phyloP scores from a whole-genome alignment of 805 yeast genomes.

The Wickerhamiella occidentalis region DNA sequence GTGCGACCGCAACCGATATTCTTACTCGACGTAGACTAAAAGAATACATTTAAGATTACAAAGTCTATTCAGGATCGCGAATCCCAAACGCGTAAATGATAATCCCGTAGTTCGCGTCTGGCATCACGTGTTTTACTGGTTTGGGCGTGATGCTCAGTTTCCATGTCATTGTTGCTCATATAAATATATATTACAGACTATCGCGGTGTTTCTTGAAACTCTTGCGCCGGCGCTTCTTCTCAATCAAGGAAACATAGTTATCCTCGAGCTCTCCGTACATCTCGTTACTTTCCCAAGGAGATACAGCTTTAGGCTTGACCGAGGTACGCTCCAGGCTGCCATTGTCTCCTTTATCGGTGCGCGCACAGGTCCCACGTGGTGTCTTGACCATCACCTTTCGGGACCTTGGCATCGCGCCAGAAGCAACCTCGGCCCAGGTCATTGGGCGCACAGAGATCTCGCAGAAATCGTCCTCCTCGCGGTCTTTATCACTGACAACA shows the following conservation, averaged over 20 bases:
- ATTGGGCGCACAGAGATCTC: constrained; percentile 36
- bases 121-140: no score
- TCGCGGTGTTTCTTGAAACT: constrained; percentile 1
- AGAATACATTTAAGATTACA: no score
- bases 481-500: constrained; percentile 18
- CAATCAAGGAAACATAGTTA: constrained; percentile 2
- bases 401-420: constrained; percentile 14
- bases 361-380: neutral
- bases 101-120: no score
- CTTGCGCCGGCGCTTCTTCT: constrained; percentile 12
- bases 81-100: no score
- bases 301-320: neutral
- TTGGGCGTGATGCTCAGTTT: no score
- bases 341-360: neutral
- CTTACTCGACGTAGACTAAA: no score
- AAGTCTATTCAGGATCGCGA: no score
- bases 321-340: neutral
- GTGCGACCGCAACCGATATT: no score
- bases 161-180: no score
- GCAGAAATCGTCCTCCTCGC: constrained; percentile 33
- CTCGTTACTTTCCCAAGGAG: constrained; percentile 9
- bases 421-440: constrained; percentile 44
- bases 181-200: neutral
- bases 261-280: constrained; percentile 13
- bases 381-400: neutral